Evolutionary conservation across 345 rosid species (phyloP).

Genomic region (Brassica napus): Da-Ae NC_063436.1:32446001-32446500

Average conservation of each 20-base stretch:
- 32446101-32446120: slow-evolving; percentile 49
- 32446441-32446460: slow-evolving; percentile 45
- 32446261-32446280: slow-evolving; percentile 39
- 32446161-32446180: slow-evolving; percentile 50
- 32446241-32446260: slow-evolving; percentile 47
- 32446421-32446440: slow-evolving; percentile 46
- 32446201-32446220: slow-evolving; percentile 46
- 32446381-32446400: slow-evolving; percentile 44
- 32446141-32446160: slow-evolving; percentile 55
- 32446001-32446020: slow-evolving; percentile 39
- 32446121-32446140: slow-evolving; percentile 46
- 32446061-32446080: slow-evolving; percentile 54
- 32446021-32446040: slow-evolving; percentile 43
- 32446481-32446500: slow-evolving; percentile 40
- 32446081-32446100: slow-evolving; percentile 56
- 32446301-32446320: slow-evolving; percentile 43
- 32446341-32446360: slow-evolving; percentile 47
- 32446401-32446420: slow-evolving; percentile 41
- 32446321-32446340: slow-evolving; percentile 45
- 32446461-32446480: slow-evolving; percentile 44
- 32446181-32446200: slow-evolving; percentile 42
- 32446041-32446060: slow-evolving; percentile 23
- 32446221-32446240: slow-evolving; percentile 42
- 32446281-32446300: slow-evolving; percentile 44
- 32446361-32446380: slow-evolving; percentile 46